phyloP scores from a whole-genome alignment of 495 filamentous ascomycete species.

The Neurospora discreta region DNA sequence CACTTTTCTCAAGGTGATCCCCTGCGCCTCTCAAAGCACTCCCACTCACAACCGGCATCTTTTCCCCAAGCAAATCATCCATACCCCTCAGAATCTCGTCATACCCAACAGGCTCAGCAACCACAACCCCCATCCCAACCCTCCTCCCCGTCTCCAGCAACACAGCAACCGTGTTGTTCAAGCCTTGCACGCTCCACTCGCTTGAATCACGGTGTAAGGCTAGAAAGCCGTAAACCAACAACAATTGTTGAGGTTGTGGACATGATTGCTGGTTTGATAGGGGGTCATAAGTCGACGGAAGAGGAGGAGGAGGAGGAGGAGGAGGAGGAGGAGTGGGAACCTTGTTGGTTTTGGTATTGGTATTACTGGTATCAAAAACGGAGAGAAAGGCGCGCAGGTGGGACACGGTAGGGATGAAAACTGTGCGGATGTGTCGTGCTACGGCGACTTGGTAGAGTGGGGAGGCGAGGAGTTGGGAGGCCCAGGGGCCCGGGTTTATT shows the following conservation, averaged over 20 bases:
- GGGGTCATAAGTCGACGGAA: neutral
- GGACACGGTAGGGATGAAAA: slow-evolving; percentile 64
- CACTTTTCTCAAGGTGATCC: slow-evolving; percentile 34
- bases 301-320: neutral
- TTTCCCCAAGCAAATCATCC: slow-evolving; percentile 37
- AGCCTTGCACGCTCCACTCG: slow-evolving; percentile 76
- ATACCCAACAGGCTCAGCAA: slow-evolving; percentile 21
- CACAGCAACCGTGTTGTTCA: slow-evolving; percentile 55
- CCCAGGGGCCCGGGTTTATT: neutral
- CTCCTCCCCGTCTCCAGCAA: slow-evolving; percentile 53
- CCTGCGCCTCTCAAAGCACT: slow-evolving; percentile 31
- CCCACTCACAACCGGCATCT: slow-evolving; percentile 54
- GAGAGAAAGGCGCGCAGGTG: slow-evolving; percentile 67
- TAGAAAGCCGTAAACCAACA: slow-evolving; percentile 58
- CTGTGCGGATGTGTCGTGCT: slow-evolving; percentile 53
- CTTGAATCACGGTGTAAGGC: slow-evolving; percentile 58
- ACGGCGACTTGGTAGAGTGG: slow-evolving; percentile 58
- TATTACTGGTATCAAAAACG: slow-evolving; percentile 30
- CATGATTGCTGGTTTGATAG: neutral
- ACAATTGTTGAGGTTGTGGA: slow-evolving; percentile 13
- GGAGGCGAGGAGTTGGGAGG: slow-evolving; percentile 40
- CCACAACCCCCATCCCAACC: slow-evolving; percentile 19
- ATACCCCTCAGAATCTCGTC: neutral
- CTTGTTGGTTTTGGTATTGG: slow-evolving; percentile 11
- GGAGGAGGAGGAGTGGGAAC: slow-evolving; percentile 14